These are phyloP conservation scores for Hymenoscyphus scutula DNA, from an alignment of 2,329 filamentous ascomycete genomes.

Conservation along the genomic window DNA sequence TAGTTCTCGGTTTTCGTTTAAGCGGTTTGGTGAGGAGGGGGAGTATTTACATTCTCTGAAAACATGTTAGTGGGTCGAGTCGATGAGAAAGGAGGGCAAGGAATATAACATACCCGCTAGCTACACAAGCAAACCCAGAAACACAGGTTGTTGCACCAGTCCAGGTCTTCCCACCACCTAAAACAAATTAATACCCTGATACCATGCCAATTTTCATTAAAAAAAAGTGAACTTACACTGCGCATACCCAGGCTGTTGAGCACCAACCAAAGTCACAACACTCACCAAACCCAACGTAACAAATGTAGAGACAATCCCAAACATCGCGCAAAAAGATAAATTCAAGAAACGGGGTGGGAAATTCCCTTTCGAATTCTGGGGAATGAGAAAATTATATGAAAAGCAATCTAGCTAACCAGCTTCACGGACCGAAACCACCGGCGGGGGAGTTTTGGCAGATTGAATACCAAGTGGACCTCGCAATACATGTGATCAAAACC, in stretches of 20 bases:
- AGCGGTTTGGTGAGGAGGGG: background rate
- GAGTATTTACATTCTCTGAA: conserved; percentile 18
- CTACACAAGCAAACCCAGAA: conserved; percentile 28
- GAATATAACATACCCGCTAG: conserved; percentile 32
- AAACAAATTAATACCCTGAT: background rate
- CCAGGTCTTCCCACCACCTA: conserved; percentile 31
- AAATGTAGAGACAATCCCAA: background rate
- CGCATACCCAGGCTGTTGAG: conserved; percentile 26
- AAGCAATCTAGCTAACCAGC: background rate
- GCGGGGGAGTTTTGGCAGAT: background rate
- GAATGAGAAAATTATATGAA: conserved; percentile 5
- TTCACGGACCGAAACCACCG: conserved; percentile 21
- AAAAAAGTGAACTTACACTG: conserved; percentile 29
- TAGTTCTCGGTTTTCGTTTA: background rate
- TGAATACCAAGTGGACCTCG: background rate
- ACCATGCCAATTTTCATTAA: background rate
- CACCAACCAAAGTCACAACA: conserved; percentile 17
- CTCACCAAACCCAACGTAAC: conserved; percentile 2
- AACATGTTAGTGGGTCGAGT: background rate
- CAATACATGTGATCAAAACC: background rate
- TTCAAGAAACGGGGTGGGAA: background rate
- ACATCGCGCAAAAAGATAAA: background rate
- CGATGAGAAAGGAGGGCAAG: background rate
- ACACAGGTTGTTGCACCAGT: conserved; percentile 30
- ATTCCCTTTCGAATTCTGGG: background rate